phyloP scores from a whole-genome alignment of 345 rosid genomes.

The Psidium guajava region DNA sequence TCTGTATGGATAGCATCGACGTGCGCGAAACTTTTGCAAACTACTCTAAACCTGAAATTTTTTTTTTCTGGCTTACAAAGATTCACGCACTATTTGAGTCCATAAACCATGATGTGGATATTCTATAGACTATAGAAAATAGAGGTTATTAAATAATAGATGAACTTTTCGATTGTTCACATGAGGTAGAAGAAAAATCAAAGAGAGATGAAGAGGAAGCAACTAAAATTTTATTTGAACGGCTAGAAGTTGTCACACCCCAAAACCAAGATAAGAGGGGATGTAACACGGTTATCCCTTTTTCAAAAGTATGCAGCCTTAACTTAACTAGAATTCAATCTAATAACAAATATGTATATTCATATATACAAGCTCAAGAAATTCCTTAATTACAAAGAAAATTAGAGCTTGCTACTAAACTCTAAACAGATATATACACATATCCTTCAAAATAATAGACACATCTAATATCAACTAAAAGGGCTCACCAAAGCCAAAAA shows the following conservation, averaged over 20 bases:
- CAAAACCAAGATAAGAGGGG: no score
- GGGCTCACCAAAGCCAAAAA: no score
- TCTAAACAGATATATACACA: no score
- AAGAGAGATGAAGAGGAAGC: neutral
- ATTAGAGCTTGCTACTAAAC: no score
- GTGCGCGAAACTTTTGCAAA: neutral
- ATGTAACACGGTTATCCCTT: no score
- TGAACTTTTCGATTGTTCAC: neutral
- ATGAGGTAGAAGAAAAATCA: neutral
- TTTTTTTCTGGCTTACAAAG: neutral
- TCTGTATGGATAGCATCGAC: neutral
- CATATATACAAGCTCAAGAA: no score
- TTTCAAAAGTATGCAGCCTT: no score
- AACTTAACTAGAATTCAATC: no score
- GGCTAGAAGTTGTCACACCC: neutral
- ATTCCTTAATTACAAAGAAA: no score
- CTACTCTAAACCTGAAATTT: neutral
- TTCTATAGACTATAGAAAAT: neutral
- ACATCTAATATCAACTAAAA: no score
- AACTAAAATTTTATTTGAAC: neutral
- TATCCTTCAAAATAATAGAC: no score
- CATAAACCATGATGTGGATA: neutral
- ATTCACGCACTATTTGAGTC: neutral
- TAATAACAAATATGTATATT: no score
- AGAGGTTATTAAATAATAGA: neutral